Conservation (phyloP, 306 rosid species). For the Prunus armeniaca region DNA sequence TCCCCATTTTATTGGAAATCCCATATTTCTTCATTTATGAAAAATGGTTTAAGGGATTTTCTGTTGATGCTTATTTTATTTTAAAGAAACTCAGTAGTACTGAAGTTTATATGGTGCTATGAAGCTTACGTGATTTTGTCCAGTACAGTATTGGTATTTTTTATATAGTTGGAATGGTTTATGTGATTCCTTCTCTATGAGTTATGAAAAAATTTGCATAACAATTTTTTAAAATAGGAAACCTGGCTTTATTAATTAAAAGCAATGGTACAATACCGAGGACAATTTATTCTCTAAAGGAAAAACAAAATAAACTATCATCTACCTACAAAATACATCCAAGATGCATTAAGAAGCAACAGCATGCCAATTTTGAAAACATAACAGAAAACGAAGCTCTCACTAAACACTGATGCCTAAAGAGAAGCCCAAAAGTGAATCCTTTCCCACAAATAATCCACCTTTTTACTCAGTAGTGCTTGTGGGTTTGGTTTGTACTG, state of each 20-base stretch:
- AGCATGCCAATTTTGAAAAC: neutral
- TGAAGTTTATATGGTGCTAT: neutral
- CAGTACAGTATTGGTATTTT: neutral
- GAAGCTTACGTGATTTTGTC: neutral
- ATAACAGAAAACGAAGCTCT: neutral
- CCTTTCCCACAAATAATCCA: neutral
- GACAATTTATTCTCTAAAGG: neutral
- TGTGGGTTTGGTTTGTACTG: neutral
- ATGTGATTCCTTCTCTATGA: neutral
- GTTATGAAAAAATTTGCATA: neutral
- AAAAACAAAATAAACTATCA: neutral
- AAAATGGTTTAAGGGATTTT: neutral
- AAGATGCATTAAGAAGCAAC: neutral
- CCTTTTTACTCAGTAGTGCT: neutral
- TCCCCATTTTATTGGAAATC: constrained; percentile 10
- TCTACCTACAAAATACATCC: neutral
- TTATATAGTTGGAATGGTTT: neutral
- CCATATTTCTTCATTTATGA: neutral
- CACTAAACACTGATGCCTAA: neutral
- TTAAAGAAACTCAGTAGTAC: neutral
- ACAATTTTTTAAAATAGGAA: neutral
- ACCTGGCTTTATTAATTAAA: neutral
- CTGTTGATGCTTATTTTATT: neutral
- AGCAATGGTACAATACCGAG: neutral
- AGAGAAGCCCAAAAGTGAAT: neutral